phyloP scores from a whole-genome alignment of 805 yeast genomes.

The Wickerhamomyces sydowiorum region DNA sequence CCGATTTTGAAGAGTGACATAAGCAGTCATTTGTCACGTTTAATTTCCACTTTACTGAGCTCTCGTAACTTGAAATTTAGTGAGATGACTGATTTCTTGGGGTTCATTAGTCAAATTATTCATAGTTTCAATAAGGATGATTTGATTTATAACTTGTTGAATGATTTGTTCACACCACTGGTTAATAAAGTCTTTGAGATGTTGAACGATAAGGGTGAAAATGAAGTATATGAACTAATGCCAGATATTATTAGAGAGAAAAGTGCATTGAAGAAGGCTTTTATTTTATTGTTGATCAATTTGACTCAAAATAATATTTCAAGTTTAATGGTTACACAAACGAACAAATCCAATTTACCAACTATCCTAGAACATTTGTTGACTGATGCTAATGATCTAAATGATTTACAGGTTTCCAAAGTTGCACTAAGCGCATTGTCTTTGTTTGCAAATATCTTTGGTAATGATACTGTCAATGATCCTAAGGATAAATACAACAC shows the following conservation, averaged over 20 bases:
- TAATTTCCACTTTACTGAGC: conserved; percentile 60
- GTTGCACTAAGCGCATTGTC: conserved; percentile 64
- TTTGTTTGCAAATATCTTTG: conserved; percentile 57
- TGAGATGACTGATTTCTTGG: conserved; percentile 75
- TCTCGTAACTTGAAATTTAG: conserved; percentile 49
- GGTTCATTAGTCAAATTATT: conserved; percentile 83
- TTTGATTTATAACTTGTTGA: conserved; percentile 65
- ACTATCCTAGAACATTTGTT: conserved; percentile 57
- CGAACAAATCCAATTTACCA: conserved; percentile 57
- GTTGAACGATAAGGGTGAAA: conserved; percentile 38
- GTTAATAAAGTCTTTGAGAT: conserved; percentile 53
- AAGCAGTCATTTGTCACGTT: conserved; percentile 54
- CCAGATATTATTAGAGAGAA: conserved; percentile 67
- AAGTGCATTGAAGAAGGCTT: conserved; percentile 59
- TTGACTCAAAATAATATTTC: conserved; percentile 74
- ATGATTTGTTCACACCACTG: conserved; percentile 71
- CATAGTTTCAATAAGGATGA: conserved; percentile 69
- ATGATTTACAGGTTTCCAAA: conserved; percentile 63
- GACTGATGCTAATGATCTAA: conserved; percentile 55
- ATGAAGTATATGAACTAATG: conserved; percentile 27
- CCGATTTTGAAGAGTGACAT: conserved; percentile 57
- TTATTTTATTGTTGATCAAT: conserved; percentile 62
- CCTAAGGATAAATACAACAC: conserved; percentile 47
- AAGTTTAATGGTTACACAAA: conserved; percentile 65
- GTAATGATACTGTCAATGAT: conserved; percentile 64